Percentiles rank a stretch among this genome's conserved stretches.
These are phyloP conservation scores for Yamadazyma paraphyllophila DNA, from an alignment of 805 yeast genomes.

Conservation along the genomic window DNA sequence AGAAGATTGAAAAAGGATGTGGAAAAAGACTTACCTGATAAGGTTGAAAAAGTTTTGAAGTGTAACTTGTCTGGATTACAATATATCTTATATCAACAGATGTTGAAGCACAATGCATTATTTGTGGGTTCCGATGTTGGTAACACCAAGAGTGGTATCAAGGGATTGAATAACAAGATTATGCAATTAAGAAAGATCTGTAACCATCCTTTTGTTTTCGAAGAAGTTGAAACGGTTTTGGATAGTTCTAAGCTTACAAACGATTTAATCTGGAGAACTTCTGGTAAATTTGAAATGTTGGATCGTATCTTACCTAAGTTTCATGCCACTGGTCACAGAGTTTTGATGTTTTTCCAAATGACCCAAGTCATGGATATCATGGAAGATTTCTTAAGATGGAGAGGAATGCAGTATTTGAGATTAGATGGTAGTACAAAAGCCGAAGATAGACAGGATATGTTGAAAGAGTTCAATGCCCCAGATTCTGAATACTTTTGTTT, in stretches of 20 bases:
- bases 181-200: conserved; percentile 86
- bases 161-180: conserved; percentile 76
- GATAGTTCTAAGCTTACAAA: conserved; percentile 63
- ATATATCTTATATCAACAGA: conserved; percentile 67
- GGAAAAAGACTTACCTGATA: conserved; percentile 81
- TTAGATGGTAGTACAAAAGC: conserved; percentile 83
- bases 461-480: conserved; percentile 73
- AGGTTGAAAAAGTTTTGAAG: conserved; percentile 77
- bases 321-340: conserved; percentile 72
- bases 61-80: conserved; percentile 77
- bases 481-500: conserved; percentile 76
- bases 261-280: conserved; percentile 68
- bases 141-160: conserved; percentile 62
- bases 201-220: conserved; percentile 85
- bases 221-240: conserved; percentile 70
- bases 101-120: conserved; percentile 69
- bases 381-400: conserved; percentile 75
- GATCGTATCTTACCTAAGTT: conserved; percentile 76
- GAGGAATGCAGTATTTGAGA: conserved; percentile 67
- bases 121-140: conserved; percentile 64
- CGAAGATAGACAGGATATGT: conserved; percentile 75
- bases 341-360: conserved; percentile 83
- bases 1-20: conserved; percentile 86
- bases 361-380: conserved; percentile 87
- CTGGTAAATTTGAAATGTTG: conserved; percentile 78